phyloP scores from a whole-genome alignment of 2,329 filamentous ascomycete species.

The Cercospora berteroae region DNA sequence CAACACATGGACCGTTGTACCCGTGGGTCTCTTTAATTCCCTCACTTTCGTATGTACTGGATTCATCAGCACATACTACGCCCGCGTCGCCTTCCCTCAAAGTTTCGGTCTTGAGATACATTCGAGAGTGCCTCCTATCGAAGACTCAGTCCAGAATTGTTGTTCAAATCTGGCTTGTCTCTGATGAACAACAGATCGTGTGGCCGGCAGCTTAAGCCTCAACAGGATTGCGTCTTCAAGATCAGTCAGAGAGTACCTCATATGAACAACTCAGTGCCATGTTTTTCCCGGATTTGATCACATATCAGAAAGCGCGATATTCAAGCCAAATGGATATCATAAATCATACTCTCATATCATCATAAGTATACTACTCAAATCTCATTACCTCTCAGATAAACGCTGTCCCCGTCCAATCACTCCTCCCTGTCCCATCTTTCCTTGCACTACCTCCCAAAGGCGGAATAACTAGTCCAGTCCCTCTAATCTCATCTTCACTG shows the following conservation, averaged over 20 bases:
- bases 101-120: no score
- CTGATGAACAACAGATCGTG: not conserved
- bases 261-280: no score
- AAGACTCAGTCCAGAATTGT: not conserved
- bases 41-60: no score
- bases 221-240: no score
- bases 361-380: not conserved
- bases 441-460: conserved; percentile 5
- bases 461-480: conserved; percentile 22
- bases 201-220: no score
- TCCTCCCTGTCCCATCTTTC: conserved; percentile 21
- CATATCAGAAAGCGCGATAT: not conserved
- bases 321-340: not conserved
- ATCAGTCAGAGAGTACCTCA: no score
- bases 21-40: no score
- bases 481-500: conserved; percentile 20
- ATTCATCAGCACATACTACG: no score
- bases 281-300: no score
- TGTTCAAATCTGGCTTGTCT: not conserved
- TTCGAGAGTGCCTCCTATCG: not conserved
- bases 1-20: no score
- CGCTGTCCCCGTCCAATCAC: conserved; percentile 27
- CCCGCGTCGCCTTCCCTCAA: no score
- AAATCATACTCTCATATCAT: not conserved
- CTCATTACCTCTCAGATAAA: conserved; percentile 23